A percentile compares a stretch with the other conserved stretches of the same genome.
phyloP scores from a whole-genome alignment of 192 early-diverging fungal genomes.

The Backusella parvicylindrica region DNA sequence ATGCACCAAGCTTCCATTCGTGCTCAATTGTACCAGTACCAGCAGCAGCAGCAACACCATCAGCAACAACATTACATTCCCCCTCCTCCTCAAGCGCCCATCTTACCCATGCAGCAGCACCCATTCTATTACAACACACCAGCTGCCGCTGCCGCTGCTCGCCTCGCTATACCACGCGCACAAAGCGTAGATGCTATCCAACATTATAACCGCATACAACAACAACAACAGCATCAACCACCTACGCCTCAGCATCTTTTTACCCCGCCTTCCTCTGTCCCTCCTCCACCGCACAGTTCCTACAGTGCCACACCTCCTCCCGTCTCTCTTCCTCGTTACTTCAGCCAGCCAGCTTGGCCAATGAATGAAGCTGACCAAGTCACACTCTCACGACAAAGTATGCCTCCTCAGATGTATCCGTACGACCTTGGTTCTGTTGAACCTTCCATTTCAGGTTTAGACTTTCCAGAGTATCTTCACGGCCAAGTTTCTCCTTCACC shows the following conservation, averaged over 20 bases:
- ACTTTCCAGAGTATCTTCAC: slow-evolving; percentile 24
- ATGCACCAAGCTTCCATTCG: slow-evolving; percentile 17
- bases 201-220: not conserved
- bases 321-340: slow-evolving; percentile 8
- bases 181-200: slow-evolving; percentile 24
- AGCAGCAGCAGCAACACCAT: slow-evolving; percentile 9
- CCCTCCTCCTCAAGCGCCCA: not conserved
- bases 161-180: slow-evolving; percentile 5
- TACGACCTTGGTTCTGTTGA: slow-evolving; percentile 3
- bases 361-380: not conserved
- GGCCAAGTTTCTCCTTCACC: slow-evolving; percentile 22
- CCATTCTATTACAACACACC: not conserved
- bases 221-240: not conserved
- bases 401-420: slow-evolving; percentile 18
- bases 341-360: not conserved
- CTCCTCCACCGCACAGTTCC: not conserved
- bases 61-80: not conserved
- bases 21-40: slow-evolving; percentile 14
- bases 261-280: not conserved
- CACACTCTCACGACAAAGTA: slow-evolving; percentile 18
- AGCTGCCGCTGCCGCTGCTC: not conserved
- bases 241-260: not conserved
- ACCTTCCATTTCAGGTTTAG: not conserved
- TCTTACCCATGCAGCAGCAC: not conserved
- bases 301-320: slow-evolving; percentile 1